phyloP scores from a whole-genome alignment of 2,329 filamentous ascomycete genomes.

The Aaosphaeria pasadenensis region DNA sequence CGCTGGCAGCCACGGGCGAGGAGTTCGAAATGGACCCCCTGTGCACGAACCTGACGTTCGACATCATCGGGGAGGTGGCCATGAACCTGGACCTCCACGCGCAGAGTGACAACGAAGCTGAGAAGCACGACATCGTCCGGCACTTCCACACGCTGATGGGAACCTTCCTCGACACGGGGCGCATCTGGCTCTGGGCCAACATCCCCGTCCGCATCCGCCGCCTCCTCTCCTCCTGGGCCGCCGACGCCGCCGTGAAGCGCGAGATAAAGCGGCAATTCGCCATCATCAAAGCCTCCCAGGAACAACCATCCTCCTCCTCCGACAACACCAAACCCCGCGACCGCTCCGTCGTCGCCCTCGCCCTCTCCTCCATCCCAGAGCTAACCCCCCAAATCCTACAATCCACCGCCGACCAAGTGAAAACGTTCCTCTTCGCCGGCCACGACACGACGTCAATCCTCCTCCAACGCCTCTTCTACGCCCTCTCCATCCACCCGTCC shows the following conservation, averaged over 20 bases:
- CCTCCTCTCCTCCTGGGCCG: constrained; percentile 17
- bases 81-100: constrained; percentile 27
- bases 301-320: no score
- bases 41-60: constrained; percentile 31
- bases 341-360: constrained; percentile 34
- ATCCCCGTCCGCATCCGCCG: constrained; percentile 13
- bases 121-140: constrained; percentile 21
- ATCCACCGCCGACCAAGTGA: constrained; percentile 38
- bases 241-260: constrained; percentile 24
- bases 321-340: constrained; percentile 15
- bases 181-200: constrained; percentile 21
- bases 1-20: constrained; percentile 16
- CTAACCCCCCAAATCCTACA: constrained; percentile 37
- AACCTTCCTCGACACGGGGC: constrained; percentile 18
- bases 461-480: constrained; percentile 30
- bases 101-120: constrained; percentile 16
- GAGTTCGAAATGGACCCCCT: constrained; percentile 28
- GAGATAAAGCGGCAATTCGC: constrained; percentile 23
- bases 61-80: constrained; percentile 34
- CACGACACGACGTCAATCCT: constrained; percentile 45
- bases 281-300: constrained; percentile 16
- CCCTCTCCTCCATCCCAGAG: constrained; percentile 21
- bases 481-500: constrained; percentile 26
- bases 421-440: constrained; percentile 47
- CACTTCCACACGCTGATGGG: constrained; percentile 18